These are phyloP conservation scores for Lagenaria siceraria DNA, from an alignment of 306 rosid genomes.

Conservation along the genomic window DNA sequence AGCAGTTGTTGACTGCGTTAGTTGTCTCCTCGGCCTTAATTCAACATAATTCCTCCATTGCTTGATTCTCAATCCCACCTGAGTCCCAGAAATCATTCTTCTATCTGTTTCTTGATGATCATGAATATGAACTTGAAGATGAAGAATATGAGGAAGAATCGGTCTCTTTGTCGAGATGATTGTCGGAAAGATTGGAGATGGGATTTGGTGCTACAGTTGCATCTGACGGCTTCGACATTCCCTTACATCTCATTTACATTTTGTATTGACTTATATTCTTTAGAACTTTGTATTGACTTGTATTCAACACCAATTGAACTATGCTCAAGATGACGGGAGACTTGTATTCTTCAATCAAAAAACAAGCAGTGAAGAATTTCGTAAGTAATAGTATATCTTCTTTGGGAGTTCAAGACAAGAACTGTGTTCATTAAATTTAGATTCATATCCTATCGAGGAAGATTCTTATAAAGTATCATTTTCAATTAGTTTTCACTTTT, in stretches of 20 bases:
- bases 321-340: neutral
- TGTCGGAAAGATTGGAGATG: constrained; percentile 58
- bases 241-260: too few relatives aligned
- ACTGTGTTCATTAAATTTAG: neutral
- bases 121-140: constrained; percentile 16
- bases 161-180: constrained; percentile 24
- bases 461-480: neutral
- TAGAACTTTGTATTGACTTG: too few relatives aligned
- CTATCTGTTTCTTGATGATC: constrained; percentile 43
- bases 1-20: constrained; percentile 53
- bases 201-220: constrained; percentile 26
- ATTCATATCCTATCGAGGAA: too few relatives aligned
- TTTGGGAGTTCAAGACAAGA: neutral
- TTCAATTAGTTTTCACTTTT: too few relatives aligned
- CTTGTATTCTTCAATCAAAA: neutral
- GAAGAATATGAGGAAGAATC: constrained; percentile 27
- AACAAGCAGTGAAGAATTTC: neutral
- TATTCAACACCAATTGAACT: too few relatives aligned
- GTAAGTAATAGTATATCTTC: neutral
- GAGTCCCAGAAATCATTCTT: constrained; percentile 61
- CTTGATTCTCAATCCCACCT: constrained; percentile 78
- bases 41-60: constrained; percentile 75
- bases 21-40: constrained; percentile 91
- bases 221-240: too few relatives aligned
- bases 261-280: too few relatives aligned